Percentiles rank a stretch among this genome's conserved stretches.
These are phyloP conservation scores for Paralagenidium karlingii DNA, from an alignment of 352 stramenopile genomes.

Conservation along the genomic window DNA sequence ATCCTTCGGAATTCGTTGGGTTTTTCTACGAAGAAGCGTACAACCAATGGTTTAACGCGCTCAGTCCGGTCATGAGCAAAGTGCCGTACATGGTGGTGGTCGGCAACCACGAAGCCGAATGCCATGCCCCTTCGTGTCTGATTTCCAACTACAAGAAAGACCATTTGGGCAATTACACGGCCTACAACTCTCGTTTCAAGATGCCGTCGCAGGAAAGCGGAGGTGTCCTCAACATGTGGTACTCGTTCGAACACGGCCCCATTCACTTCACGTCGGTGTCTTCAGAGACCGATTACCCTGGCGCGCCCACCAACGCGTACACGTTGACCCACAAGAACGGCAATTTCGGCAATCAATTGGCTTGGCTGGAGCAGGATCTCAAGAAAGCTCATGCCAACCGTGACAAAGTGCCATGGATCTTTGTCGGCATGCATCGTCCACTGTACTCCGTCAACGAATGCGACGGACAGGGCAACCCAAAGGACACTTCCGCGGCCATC, in stretches of 20 bases:
- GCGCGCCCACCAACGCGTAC: conserved; percentile 9
- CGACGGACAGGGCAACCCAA: conserved; percentile 17
- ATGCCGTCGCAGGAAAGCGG: conserved; percentile 27
- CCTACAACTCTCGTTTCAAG: conserved; percentile 27
- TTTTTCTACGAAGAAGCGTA: conserved; percentile 37
- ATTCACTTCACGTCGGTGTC: not conserved
- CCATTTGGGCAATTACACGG: conserved; percentile 22
- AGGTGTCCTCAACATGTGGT: conserved; percentile 36
- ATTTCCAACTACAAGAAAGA: conserved; percentile 2
- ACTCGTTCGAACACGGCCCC: conserved; percentile 19
- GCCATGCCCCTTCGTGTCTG: conserved; percentile 16
- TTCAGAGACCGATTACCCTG: not conserved
- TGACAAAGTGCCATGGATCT: conserved; percentile 26
- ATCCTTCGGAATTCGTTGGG: conserved; percentile 7
- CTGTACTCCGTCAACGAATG: conserved; percentile 25
- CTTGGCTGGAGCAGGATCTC: conserved; percentile 39
- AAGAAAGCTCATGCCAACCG: conserved; percentile 29
- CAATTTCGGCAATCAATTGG: conserved; percentile 24
- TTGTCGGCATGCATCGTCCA: conserved; percentile 37
- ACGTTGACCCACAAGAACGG: conserved; percentile 15
- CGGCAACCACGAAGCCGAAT: conserved; percentile 41
- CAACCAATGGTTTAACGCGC: conserved; percentile 47
- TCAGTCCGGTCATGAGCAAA: conserved; percentile 16
- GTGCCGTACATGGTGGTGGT: conserved; percentile 55
- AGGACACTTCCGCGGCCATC: conserved; percentile 11